Evolutionary conservation across 1,284 basidiomycete species (phyloP).

Genomic region (Ceratobasidium sp.): DNA sequence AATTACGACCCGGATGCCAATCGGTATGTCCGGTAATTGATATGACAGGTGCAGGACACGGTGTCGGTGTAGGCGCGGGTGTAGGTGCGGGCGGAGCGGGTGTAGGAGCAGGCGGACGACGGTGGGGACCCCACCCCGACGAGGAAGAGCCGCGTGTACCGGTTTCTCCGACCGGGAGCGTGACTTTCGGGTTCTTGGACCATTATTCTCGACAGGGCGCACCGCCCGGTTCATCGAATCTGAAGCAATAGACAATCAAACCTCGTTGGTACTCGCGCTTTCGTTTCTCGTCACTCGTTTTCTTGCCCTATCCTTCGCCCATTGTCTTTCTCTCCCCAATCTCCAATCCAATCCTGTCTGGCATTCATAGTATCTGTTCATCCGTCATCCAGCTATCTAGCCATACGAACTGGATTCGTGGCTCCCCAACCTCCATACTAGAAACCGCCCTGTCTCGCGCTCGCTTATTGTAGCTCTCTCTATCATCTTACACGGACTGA

Average conservation of each 20-base stretch:
- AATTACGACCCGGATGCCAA: conserved; percentile 30
- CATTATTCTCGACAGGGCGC: conserved; percentile 26
- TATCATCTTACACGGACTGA: conserved; percentile 37
- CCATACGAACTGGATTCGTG: conserved; percentile 30
- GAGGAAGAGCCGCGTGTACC: conserved; percentile 41
- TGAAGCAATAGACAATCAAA: conserved; percentile 9
- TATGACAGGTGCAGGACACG: too few relatives aligned
- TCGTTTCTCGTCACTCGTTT: neutral
- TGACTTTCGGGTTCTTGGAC: conserved; percentile 39
- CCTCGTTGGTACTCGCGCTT: neutral
- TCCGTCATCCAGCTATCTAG: neutral
- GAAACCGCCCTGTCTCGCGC: conserved; percentile 8
- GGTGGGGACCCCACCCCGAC: conserved; percentile 35
- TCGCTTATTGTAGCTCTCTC: conserved; percentile 25
- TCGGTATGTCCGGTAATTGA: conserved; percentile 34
- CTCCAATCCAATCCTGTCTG: neutral
- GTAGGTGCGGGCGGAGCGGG: conserved; percentile 27
- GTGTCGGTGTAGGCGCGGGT: conserved; percentile 25
- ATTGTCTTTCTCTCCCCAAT: neutral
- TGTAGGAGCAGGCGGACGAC: conserved; percentile 31
- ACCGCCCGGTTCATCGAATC: conserved; percentile 31
- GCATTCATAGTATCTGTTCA: too few relatives aligned
- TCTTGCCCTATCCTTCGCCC: neutral
- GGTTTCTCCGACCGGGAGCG: conserved; percentile 39
- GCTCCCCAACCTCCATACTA: neutral